phyloP scores from a whole-genome alignment of 139 green algal genomes.

The Chlorella sp. region DNA sequence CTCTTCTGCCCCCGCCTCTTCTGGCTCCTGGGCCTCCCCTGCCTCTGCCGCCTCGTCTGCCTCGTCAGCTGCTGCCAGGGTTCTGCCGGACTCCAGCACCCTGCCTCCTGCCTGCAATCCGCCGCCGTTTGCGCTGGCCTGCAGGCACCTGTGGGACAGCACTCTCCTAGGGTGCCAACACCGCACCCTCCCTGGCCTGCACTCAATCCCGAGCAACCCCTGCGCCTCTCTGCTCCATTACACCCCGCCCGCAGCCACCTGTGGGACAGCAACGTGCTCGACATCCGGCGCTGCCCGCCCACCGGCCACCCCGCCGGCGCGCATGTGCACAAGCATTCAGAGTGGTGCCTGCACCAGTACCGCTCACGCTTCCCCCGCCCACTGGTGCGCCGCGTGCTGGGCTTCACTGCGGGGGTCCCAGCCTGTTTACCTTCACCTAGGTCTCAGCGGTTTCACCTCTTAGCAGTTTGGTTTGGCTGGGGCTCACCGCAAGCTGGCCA shows the following conservation, averaged over 20 bases:
- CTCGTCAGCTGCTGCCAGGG: too few relatives aligned
- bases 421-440: too few relatives aligned
- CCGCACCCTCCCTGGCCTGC: too few relatives aligned
- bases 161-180: constrained; percentile 1
- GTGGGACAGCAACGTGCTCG: constrained; percentile 65
- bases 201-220: too few relatives aligned
- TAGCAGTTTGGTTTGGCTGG: too few relatives aligned
- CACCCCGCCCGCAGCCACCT: background rate
- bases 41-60: too few relatives aligned
- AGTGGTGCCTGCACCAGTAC: constrained; percentile 62
- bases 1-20: too few relatives aligned
- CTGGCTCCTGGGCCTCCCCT: too few relatives aligned
- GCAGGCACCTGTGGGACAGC: constrained; percentile 65
- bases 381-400: constrained; percentile 61
- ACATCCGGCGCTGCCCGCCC: constrained; percentile 32
- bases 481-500: too few relatives aligned
- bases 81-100: too few relatives aligned
- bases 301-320: background rate
- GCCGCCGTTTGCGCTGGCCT: background rate
- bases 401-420: too few relatives aligned
- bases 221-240: background rate
- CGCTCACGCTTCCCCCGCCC: constrained; percentile 72
- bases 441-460: too few relatives aligned
- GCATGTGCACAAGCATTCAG: constrained; percentile 18
- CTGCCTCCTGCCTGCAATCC: background rate